Conservation (phyloP, 768 basidiomycete genomes). For the Lentinus brumalis region DNA sequence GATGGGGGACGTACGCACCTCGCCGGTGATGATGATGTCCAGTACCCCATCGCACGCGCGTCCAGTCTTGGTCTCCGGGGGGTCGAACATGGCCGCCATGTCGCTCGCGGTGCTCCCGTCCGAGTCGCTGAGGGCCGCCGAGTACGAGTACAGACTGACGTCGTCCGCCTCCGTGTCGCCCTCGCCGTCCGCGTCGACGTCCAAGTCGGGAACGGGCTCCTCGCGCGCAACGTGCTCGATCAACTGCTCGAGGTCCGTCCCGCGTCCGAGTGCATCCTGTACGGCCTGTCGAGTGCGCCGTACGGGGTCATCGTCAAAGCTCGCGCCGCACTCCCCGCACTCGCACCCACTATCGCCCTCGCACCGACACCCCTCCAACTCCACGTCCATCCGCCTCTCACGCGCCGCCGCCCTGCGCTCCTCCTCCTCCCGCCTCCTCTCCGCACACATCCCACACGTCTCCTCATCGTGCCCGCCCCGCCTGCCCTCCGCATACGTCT, state of each 20-base stretch:
- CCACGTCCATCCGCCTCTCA: slow-evolving; percentile 5
- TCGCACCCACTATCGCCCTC: not conserved
- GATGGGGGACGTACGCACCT: slow-evolving; percentile 37
- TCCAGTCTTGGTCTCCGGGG: slow-evolving; percentile 2
- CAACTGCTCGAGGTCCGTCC: slow-evolving; percentile 17
- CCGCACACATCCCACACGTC: slow-evolving; percentile 33
- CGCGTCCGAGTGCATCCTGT: slow-evolving; percentile 4
- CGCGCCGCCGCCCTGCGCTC: not conserved
- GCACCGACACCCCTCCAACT: not conserved
- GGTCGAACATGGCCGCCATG: slow-evolving; percentile 3
- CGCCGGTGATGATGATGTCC: slow-evolving; percentile 64
- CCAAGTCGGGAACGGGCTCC: no score
- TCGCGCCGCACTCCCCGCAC: not conserved
- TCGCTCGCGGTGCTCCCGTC: not conserved
- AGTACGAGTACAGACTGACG: slow-evolving; percentile 2
- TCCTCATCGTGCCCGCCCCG: slow-evolving; percentile 45
- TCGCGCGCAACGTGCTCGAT: slow-evolving; percentile 5
- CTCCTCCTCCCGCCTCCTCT: slow-evolving; percentile 3
- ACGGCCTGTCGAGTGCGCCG: not conserved
- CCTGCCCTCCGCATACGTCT: slow-evolving; percentile 41
- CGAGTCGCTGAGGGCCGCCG: slow-evolving; percentile 5
- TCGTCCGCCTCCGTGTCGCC: slow-evolving; percentile 6
- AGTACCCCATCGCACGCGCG: slow-evolving; percentile 50
- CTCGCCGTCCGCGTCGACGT: not conserved
- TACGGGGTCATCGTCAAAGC: not conserved